Evolutionary conservation across 768 basidiomycete species (phyloP).

Genomic region (Trametes punicea): DNA sequence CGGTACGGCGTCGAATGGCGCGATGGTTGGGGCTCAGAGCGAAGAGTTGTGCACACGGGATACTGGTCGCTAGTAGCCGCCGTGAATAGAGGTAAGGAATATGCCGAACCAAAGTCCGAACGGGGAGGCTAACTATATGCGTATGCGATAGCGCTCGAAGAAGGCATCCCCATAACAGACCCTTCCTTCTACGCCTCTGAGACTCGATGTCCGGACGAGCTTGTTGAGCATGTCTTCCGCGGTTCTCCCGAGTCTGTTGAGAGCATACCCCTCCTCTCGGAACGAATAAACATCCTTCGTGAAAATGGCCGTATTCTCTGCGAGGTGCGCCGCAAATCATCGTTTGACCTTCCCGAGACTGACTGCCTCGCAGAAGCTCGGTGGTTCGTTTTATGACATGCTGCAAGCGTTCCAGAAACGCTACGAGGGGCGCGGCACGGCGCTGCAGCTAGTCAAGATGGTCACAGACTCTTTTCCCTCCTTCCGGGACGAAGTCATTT

Average conservation of each 20-base stretch:
- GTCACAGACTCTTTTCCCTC: slow-evolving; percentile 68
- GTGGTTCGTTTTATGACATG: slow-evolving; percentile 69
- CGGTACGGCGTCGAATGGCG: slow-evolving; percentile 82
- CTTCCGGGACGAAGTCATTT: slow-evolving; percentile 67
- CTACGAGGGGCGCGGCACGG: slow-evolving; percentile 55
- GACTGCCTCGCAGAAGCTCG: slow-evolving; percentile 46
- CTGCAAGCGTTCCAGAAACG: slow-evolving; percentile 55
- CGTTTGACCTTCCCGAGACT: background rate
- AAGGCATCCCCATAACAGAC: slow-evolving; percentile 72
- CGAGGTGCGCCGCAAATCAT: slow-evolving; percentile 42
- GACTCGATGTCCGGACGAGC: slow-evolving; percentile 61
- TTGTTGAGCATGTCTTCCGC: slow-evolving; percentile 69
- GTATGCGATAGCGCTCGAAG: slow-evolving; percentile 59
- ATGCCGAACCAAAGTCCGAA: background rate
- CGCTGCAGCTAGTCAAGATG: slow-evolving; percentile 70
- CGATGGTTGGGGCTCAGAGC: slow-evolving; percentile 55
- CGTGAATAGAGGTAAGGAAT: slow-evolving; percentile 64
- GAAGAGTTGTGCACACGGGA: slow-evolving; percentile 63
- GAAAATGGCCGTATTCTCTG: slow-evolving; percentile 72
- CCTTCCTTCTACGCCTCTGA: slow-evolving; percentile 77
- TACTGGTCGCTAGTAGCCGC: slow-evolving; percentile 89
- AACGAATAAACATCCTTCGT: slow-evolving; percentile 76
- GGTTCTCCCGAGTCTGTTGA: slow-evolving; percentile 56
- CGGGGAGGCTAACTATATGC: background rate
- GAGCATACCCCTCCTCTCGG: slow-evolving; percentile 60